phyloP scores from a whole-genome alignment of 2,329 filamentous ascomycete genomes.

The Cytospora piceae region DNA sequence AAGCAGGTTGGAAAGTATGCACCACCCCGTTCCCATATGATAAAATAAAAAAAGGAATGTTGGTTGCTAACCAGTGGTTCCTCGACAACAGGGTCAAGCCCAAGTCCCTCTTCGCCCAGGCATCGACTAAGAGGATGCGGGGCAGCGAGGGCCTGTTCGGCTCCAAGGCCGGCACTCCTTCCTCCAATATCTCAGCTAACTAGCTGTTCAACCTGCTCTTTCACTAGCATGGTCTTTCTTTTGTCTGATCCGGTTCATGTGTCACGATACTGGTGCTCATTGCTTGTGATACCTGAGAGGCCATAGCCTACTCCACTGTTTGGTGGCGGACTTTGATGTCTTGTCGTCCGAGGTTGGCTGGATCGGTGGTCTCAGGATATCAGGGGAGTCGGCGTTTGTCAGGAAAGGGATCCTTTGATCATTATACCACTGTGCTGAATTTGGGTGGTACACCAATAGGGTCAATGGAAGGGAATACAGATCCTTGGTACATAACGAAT shows the following conservation, averaged over 20 bases:
- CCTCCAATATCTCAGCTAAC: slow-evolving; percentile 11
- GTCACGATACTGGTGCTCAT: slow-evolving; percentile 8
- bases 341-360: slow-evolving; percentile 5
- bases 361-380: slow-evolving; percentile 19
- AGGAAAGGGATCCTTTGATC: slow-evolving; percentile 18
- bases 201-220: slow-evolving; percentile 3
- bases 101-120: slow-evolving; percentile 69
- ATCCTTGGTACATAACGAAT: slow-evolving; percentile 28
- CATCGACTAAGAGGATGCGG: slow-evolving; percentile 65
- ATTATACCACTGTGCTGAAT: slow-evolving; percentile 24
- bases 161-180: slow-evolving; percentile 32
- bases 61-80: background rate
- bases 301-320: slow-evolving; percentile 3
- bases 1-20: slow-evolving; percentile 80
- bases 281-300: slow-evolving; percentile 4
- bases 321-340: slow-evolving; percentile 2
- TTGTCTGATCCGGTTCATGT: background rate
- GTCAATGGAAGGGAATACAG: slow-evolving; percentile 5
- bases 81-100: slow-evolving; percentile 60
- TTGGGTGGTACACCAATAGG: slow-evolving; percentile 1
- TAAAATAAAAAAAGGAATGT: no score
- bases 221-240: slow-evolving; percentile 11
- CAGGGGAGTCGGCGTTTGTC: slow-evolving; percentile 28
- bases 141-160: slow-evolving; percentile 47
- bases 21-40: no score